Percentiles rank a stretch among this genome's conserved stretches.
Evolutionary conservation across 2,329 filamentous ascomycete species (phyloP).

Genomic region (Myriosclerotinia scirpicola): DNA sequence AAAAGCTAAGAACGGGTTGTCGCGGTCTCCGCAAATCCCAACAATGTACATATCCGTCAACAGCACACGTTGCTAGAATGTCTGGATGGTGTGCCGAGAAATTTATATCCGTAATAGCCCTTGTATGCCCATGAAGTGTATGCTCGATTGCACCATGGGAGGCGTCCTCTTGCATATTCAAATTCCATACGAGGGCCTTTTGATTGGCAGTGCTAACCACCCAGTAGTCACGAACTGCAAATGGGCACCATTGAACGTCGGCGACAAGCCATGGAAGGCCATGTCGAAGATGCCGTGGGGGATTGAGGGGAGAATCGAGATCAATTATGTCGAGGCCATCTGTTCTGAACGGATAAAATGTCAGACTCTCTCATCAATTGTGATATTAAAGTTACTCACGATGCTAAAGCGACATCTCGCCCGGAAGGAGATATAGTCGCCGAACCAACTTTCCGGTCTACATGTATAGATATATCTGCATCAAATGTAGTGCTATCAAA

Average conservation of each 20-base stretch:
- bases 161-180: slow-evolving; percentile 70
- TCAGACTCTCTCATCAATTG: neutral
- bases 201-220: slow-evolving; percentile 93
- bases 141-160: slow-evolving; percentile 73
- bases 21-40: slow-evolving; percentile 81
- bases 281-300: slow-evolving; percentile 80
- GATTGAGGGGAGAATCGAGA: slow-evolving; percentile 83
- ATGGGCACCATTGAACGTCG: slow-evolving; percentile 96
- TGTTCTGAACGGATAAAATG: slow-evolving; percentile 46
- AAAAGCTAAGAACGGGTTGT: slow-evolving; percentile 76
- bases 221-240: slow-evolving; percentile 87
- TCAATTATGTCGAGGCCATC: slow-evolving; percentile 91
- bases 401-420: slow-evolving; percentile 85
- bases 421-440: slow-evolving; percentile 92
- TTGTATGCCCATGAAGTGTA: slow-evolving; percentile 78
- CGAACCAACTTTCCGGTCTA: slow-evolving; percentile 73
- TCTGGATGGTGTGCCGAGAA: slow-evolving; percentile 93
- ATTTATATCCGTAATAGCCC: slow-evolving; percentile 94
- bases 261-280: slow-evolving; percentile 92
- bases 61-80: slow-evolving; percentile 82
- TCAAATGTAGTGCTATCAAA: slow-evolving; percentile 88
- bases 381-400: slow-evolving; percentile 45
- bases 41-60: slow-evolving; percentile 89
- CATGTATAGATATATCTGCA: slow-evolving; percentile 77
- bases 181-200: slow-evolving; percentile 90